These are phyloP conservation scores for Phalaenopsis aphrodite DNA, from an alignment of 106 monocot species.

Conservation along the genomic window DNA sequence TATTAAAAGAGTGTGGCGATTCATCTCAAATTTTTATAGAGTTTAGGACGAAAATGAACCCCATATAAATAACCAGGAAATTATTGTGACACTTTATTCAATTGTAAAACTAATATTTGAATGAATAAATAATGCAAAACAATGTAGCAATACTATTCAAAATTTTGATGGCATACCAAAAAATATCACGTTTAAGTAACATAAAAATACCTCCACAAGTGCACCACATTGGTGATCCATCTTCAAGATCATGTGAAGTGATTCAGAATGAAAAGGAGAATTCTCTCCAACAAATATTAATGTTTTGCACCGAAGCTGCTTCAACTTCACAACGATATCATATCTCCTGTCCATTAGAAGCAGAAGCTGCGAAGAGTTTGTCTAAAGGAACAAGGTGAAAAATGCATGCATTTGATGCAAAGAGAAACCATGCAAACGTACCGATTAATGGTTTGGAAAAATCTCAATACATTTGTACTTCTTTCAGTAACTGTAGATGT, in stretches of 20 bases:
- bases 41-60: too few relatives aligned
- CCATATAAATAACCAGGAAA: too few relatives aligned
- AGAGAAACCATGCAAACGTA: slow-evolving; percentile 11
- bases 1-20: too few relatives aligned
- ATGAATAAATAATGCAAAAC: neutral
- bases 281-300: slow-evolving; percentile 67
- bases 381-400: neutral
- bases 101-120: neutral
- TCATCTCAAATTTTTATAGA: too few relatives aligned
- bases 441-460: slow-evolving; percentile 64
- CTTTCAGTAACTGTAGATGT: slow-evolving; percentile 42
- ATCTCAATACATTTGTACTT: slow-evolving; percentile 48
- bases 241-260: slow-evolving; percentile 60
- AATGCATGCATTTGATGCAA: neutral
- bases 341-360: slow-evolving; percentile 28
- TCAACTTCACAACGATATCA: slow-evolving; percentile 40
- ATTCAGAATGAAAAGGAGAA: slow-evolving; percentile 52
- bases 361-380: neutral
- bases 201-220: slow-evolving; percentile 49
- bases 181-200: neutral
- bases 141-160: neutral
- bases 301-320: slow-evolving; percentile 41
- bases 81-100: too few relatives aligned
- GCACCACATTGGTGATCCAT: slow-evolving; percentile 52
- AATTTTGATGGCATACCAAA: neutral